These are phyloP conservation scores for Acorus calamus DNA, from an alignment of 106 monocot genomes.

Conservation along the genomic window DNA sequence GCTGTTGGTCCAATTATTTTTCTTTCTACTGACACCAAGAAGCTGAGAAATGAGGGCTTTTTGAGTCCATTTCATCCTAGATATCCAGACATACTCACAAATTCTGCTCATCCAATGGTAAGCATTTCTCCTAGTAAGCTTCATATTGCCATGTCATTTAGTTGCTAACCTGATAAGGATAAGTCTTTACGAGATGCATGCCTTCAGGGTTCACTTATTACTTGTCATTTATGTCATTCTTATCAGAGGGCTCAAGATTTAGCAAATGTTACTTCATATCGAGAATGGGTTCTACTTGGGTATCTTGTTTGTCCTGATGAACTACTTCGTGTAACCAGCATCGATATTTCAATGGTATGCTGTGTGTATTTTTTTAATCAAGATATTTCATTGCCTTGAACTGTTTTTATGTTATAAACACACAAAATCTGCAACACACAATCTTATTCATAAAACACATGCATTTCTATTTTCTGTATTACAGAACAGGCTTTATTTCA, in stretches of 20 bases:
- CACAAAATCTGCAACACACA: too few relatives aligned
- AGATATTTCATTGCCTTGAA: neutral
- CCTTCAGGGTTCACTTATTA: too few relatives aligned
- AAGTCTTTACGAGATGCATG: too few relatives aligned
- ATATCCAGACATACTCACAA: conserved; percentile 98
- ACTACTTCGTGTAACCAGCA: conserved; percentile 94
- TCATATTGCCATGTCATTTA: neutral
- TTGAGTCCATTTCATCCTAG: conserved; percentile 98
- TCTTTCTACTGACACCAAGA: conserved; percentile 93
- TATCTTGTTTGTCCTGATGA: conserved; percentile 99
- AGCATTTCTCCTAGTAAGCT: conserved; percentile 1
- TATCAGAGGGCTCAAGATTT: conserved; percentile 95
- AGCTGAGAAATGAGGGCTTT: conserved; percentile 96
- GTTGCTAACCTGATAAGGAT: too few relatives aligned
- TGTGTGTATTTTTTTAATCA: neutral
- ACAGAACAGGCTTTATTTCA: too few relatives aligned
- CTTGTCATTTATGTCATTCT: neutral
- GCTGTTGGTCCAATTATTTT: conserved; percentile 93
- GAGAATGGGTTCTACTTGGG: conserved; percentile 93
- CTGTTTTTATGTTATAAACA: neutral
- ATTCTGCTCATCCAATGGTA: conserved; percentile 98
- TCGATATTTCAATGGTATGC: conserved; percentile 92
- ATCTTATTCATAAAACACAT: too few relatives aligned
- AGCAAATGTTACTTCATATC: conserved; percentile 91
- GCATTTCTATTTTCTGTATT: too few relatives aligned